These are phyloP conservation scores for Mortierella claussenii DNA, from an alignment of 192 early-diverging fungal species.

Conservation along the genomic window DNA sequence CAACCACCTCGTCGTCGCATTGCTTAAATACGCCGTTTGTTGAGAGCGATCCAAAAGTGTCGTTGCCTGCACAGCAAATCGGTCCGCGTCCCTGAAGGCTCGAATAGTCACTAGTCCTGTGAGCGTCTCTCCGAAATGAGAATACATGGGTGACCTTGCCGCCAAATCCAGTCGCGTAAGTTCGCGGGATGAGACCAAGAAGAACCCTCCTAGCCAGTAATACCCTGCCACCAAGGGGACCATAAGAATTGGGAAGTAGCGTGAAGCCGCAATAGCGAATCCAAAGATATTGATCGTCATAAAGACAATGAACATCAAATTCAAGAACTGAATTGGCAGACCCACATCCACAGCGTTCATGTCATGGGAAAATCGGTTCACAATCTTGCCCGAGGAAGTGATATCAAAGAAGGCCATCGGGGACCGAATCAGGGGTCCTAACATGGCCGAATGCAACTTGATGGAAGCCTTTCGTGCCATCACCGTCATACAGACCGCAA, in stretches of 20 bases:
- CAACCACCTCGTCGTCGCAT: slow-evolving; percentile 72
- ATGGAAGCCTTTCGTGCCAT: slow-evolving; percentile 61
- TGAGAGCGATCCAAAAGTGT: slow-evolving; percentile 77
- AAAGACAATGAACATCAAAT: slow-evolving; percentile 16
- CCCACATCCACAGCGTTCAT: slow-evolving; percentile 72
- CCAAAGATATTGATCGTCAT: slow-evolving; percentile 25
- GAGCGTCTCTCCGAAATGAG: slow-evolving; percentile 69
- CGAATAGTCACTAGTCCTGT: slow-evolving; percentile 70
- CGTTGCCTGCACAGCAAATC: slow-evolving; percentile 77
- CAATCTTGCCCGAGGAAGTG: slow-evolving; percentile 76
- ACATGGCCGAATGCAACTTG: slow-evolving; percentile 69
- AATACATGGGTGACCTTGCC: slow-evolving; percentile 76
- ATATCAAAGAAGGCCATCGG: slow-evolving; percentile 67
- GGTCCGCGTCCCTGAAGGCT: slow-evolving; percentile 69
- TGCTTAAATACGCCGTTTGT: slow-evolving; percentile 75
- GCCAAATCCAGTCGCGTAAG: slow-evolving; percentile 83
- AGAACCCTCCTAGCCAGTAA: slow-evolving; percentile 54
- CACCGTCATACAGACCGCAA: slow-evolving; percentile 4
- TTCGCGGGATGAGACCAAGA: slow-evolving; percentile 71
- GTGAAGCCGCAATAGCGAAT: slow-evolving; percentile 50
- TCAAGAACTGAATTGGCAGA: slow-evolving; percentile 44
- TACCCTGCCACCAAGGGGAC: slow-evolving; percentile 38
- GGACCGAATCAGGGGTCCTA: slow-evolving; percentile 65
- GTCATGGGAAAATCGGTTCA: slow-evolving; percentile 87
- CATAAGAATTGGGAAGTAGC: slow-evolving; percentile 20